These are phyloP conservation scores for Zymoseptoria crescenta DNA, from an alignment of 2,329 filamentous ascomycete species.

Conservation along the genomic window DNA sequence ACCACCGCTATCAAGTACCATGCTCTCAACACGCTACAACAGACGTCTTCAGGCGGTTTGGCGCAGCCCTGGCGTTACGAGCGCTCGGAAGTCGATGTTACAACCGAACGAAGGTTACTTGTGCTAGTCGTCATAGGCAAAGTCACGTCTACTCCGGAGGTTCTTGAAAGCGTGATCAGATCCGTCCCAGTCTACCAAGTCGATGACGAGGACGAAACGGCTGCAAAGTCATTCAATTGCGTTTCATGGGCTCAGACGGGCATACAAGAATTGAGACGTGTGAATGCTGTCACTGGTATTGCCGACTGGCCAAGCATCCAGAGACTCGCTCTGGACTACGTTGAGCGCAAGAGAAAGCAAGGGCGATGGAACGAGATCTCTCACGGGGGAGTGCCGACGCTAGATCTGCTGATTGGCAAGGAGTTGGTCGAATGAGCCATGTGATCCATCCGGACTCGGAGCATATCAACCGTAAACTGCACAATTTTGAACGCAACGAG, in stretches of 20 bases:
- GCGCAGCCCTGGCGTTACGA: constrained; percentile 15
- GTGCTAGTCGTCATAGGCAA: constrained; percentile 10
- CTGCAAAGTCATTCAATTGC: constrained; percentile 6
- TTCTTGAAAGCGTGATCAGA: constrained; percentile 3
- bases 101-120: constrained; percentile 5
- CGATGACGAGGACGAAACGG: constrained; percentile 3
- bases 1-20: constrained; percentile 11
- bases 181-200: constrained; percentile 8
- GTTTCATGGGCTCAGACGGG: constrained; percentile 9
- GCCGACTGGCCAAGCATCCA: constrained; percentile 6
- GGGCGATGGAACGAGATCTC: constrained; percentile 7
- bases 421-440: constrained; percentile 5
- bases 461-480: background rate
- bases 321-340: constrained; percentile 5
- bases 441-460: background rate
- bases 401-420: constrained; percentile 6
- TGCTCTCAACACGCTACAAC: constrained; percentile 11
- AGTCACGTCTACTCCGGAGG: constrained; percentile 1
- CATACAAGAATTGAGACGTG: background rate
- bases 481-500: background rate
- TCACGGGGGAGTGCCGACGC: constrained; percentile 3
- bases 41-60: constrained; percentile 1
- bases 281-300: constrained; percentile 1
- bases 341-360: constrained; percentile 8
- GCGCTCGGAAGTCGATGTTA: background rate